Percentiles rank a stretch among this genome's conserved stretches.
Conservation (phyloP, 2,329 filamentous ascomycete species). For the Passalora sequoiae region DNA sequence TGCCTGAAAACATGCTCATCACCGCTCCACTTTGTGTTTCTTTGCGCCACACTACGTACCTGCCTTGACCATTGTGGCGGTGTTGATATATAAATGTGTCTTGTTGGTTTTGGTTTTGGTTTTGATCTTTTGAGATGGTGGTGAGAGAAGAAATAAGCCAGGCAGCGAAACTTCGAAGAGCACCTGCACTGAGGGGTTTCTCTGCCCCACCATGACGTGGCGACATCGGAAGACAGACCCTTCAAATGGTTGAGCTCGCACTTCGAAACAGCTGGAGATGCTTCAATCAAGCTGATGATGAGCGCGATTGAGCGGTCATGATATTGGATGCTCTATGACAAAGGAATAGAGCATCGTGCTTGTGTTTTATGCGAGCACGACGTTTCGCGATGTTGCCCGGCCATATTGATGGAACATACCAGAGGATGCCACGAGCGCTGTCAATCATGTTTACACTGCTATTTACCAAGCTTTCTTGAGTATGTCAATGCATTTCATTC, state of each 20-base stretch:
- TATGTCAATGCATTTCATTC: neutral
- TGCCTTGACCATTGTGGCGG: slow-evolving; percentile 96
- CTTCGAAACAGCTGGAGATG: too few relatives aligned
- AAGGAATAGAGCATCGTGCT: too few relatives aligned
- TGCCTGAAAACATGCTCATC: slow-evolving; percentile 32
- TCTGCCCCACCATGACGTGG: slow-evolving; percentile 8
- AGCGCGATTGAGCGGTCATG: too few relatives aligned
- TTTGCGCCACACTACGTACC: slow-evolving; percentile 55
- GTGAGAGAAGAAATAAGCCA: slow-evolving; percentile 1
- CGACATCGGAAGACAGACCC: too few relatives aligned
- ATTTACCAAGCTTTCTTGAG: neutral
- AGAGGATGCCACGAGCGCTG: neutral
- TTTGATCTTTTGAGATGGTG: slow-evolving; percentile 7
- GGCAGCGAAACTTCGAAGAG: slow-evolving; percentile 1
- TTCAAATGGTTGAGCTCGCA: too few relatives aligned
- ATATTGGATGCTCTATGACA: too few relatives aligned
- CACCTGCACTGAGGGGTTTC: neutral
- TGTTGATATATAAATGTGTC: slow-evolving; percentile 36
- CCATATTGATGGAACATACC: neutral
- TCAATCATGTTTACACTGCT: neutral
- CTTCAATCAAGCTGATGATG: too few relatives aligned
- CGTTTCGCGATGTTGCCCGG: too few relatives aligned
- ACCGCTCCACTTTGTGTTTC: slow-evolving; percentile 30
- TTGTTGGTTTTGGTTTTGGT: slow-evolving; percentile 12
- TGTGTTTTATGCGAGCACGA: too few relatives aligned